Evolutionary conservation across 345 rosid species (phyloP), one percentile per base, ranked within the genome.

Genomic region (Lumnitzera racemosa): DNA sequence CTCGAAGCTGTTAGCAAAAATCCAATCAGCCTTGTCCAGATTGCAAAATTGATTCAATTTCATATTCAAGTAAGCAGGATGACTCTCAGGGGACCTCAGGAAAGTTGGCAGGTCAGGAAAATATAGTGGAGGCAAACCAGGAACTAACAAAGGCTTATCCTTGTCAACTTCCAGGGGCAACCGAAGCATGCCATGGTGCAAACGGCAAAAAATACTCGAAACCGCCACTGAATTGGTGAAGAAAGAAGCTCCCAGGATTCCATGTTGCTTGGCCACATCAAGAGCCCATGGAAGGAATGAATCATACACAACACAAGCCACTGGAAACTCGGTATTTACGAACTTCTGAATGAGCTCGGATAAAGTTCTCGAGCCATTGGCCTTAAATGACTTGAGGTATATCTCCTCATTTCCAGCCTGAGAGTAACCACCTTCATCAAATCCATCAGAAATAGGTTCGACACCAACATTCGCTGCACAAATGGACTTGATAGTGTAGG

Each of bases 271-370:
- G 11, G 90, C 90, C 29, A 85, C 90, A 17, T 82, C 88, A 56
- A 85, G 90, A 53, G 79, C 96, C 92, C 92, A 85, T 0, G 90
- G 88, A 46, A 88, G 61, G 48, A 88, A 88, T 17, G 96, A 81
- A 51, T 88, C 92, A 20, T 85, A 88, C 16, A 88, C 85, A 8
- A 88, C 60, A 4, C 83, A 85, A 53, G 58, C 69, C 41, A 85
- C 71, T 0, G 86, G 90, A 6, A 52, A 61, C 57, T 43, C 59
- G 0, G 86, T 61, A 57, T 69, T 46, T 56, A 70, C 24, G 65
- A 65, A 81, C 47, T 62, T 81, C 24, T 56, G 20, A 58, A 85
- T 69, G 12, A 88, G 56, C 14, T 62, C 56, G 2, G 88, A 78
- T 53, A 88, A 70, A 14, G 91, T 75, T 53, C 57, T 59, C 14